Evolutionary conservation across 2,329 filamentous ascomycete species (phyloP).

Genomic region (Aspergillus niger): DNA sequence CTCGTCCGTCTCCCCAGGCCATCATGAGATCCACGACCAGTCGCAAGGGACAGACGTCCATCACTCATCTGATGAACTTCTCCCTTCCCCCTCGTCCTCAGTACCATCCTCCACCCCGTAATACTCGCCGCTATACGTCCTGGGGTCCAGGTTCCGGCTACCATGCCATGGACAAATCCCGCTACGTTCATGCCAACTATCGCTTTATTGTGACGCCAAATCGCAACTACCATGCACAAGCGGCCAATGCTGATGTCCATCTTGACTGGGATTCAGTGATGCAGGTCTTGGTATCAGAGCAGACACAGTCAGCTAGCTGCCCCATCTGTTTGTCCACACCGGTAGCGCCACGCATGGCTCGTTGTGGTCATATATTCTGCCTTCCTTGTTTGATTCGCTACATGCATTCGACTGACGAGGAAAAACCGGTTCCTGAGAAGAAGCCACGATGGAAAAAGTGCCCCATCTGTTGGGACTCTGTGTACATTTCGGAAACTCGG

Average conservation of each 20-base stretch:
- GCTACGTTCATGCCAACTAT: conserved; percentile 94
- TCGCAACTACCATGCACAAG: conserved; percentile 76
- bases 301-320: conserved; percentile 85
- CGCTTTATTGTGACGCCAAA: conserved; percentile 89
- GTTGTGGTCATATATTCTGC: conserved; percentile 96
- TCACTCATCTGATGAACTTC: conserved; percentile 95
- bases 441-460: conserved; percentile 88
- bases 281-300: conserved; percentile 85
- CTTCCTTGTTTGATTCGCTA: conserved; percentile 90
- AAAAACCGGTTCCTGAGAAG: conserved; percentile 64
- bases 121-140: conserved; percentile 70
- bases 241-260: conserved; percentile 82
- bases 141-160: conserved; percentile 89
- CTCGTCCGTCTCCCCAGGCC: conserved; percentile 44
- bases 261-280: conserved; percentile 89
- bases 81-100: conserved; percentile 74
- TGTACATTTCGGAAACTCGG: conserved; percentile 88
- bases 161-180: conserved; percentile 86
- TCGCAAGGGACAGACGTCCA: conserved; percentile 91
- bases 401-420: conserved; percentile 85
- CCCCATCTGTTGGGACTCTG: conserved; percentile 88
- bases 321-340: conserved; percentile 94
- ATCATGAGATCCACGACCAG: conserved; percentile 66
- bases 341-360: conserved; percentile 93
- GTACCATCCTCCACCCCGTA: conserved; percentile 56